Base-by-base conservation (phyloP, 805 yeast species). In the Starmerella vitae region DNA sequence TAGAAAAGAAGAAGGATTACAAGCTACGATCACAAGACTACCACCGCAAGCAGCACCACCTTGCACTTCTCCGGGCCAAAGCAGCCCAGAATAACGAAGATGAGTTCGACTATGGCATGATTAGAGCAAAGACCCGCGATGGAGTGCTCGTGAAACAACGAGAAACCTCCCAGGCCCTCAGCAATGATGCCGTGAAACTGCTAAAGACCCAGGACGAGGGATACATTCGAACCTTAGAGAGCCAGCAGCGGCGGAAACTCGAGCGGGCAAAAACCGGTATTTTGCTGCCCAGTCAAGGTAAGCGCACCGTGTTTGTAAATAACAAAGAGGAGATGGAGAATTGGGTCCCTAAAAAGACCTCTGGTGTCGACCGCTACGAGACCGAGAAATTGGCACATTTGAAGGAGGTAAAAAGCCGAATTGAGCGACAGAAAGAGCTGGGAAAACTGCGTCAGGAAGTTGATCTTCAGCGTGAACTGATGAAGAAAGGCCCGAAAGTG, bases 71-170 rank as follows among this genome's bases (percentile, higher is more conserved):
- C 42, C 74, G 80, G 48, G 66, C 67, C 30, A 88, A 84, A 56
- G 93, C 81, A 2, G 63, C 68, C 27, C 67, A 68, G 33, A 70
- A 84, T 50, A 91, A 91, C 57, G 93, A 93, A 13, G 98, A 91
- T 68, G 98, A 91, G 60, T 91, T 80, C 63, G 85, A 88, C 60
- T 94, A 84, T 71, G 91, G 84, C 17, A 91, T 91, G 98, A 72
- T 77, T 24, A 66, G 69, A 12, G 69, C 67, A 51, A 74, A 91
- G 4, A 93, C 84, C 47, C 62, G 66, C 2, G 64, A 69, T 9
- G 96, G 96, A 1, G 67, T 81, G 7, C 53, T 79, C 35, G 63
- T 75, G 1, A 82, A 81, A 18, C 38, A 46, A 24, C 67, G 93
- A 44, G 59, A 55, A 5, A 45, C 49, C 31, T 41, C 50, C 13